Conservation (phyloP, 2,329 filamentous ascomycete genomes). For the Bipolaris cookei region DNA sequence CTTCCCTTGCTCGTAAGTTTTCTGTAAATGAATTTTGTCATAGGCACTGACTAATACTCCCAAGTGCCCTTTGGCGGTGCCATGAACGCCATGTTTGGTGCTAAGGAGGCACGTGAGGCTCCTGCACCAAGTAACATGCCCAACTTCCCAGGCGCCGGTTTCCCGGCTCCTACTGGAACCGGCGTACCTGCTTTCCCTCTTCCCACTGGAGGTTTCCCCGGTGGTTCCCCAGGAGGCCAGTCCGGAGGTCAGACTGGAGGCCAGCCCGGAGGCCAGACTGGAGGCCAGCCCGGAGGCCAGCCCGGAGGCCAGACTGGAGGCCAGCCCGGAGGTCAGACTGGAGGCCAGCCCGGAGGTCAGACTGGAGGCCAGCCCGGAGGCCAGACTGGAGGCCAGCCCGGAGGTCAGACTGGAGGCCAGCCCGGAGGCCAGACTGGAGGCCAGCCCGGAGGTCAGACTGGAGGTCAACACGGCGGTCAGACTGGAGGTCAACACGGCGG, state of each 20-base stretch:
- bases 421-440: background rate
- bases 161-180: slow-evolving; percentile 15
- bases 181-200: background rate
- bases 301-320: background rate
- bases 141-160: background rate
- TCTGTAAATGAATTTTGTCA: background rate
- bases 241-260: background rate
- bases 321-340: too few relatives aligned
- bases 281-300: background rate
- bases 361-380: background rate
- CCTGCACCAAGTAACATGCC: slow-evolving; percentile 5
- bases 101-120: slow-evolving; percentile 12
- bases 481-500: background rate
- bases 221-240: background rate
- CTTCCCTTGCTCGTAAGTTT: slow-evolving; percentile 20
- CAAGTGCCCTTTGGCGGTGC: slow-evolving; percentile 17
- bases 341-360: background rate
- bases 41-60: background rate
- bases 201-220: slow-evolving; percentile 5
- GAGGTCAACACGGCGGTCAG: background rate
- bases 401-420: too few relatives aligned
- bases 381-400: background rate
- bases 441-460: background rate
- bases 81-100: slow-evolving; percentile 24
- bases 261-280: background rate